Conservation (phyloP, 169 alveolate genomes). For the Plasmodium reichenowi region DNA sequence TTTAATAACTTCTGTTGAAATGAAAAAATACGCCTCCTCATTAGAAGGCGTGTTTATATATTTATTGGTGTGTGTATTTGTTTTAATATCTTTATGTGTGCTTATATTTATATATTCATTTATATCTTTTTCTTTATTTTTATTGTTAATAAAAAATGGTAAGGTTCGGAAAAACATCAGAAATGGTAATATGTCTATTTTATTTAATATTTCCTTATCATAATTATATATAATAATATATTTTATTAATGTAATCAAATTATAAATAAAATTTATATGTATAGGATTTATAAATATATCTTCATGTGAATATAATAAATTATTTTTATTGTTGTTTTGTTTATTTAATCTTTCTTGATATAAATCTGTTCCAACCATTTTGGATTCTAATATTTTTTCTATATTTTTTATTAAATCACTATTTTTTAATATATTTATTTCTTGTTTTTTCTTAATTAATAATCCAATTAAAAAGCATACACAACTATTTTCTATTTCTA, state of each 20-base stretch:
- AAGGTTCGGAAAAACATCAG: slow-evolving; percentile 33
- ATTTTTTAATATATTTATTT: slow-evolving; percentile 30
- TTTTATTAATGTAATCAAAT: slow-evolving; percentile 50
- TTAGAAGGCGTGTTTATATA: no score
- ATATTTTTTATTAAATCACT: slow-evolving; percentile 14
- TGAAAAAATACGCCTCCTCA: slow-evolving; percentile 1
- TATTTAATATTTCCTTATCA: slow-evolving; percentile 34
- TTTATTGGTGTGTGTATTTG: no score
- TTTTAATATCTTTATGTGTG: no score
- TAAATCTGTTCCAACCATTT: slow-evolving; percentile 39
- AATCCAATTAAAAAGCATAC: slow-evolving; percentile 71
- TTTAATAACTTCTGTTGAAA: slow-evolving; percentile 26
- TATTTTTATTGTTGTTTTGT: background rate
- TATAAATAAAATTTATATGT: slow-evolving; percentile 44
- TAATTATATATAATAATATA: slow-evolving; percentile 47
- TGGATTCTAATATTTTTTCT: slow-evolving; percentile 48
- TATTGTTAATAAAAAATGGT: slow-evolving; percentile 33
- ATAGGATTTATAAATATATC: background rate
- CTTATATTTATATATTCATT: no score
- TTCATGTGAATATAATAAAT: no score
- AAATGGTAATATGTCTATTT: slow-evolving; percentile 53
- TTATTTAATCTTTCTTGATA: slow-evolving; percentile 22
- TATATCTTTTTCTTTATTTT: background rate
- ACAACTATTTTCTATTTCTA: slow-evolving; percentile 76
- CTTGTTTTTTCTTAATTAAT: slow-evolving; percentile 7